These are phyloP conservation scores for Trichoderma parareesei DNA, from an alignment of 495 filamentous ascomycete species.

Conservation along the genomic window DNA sequence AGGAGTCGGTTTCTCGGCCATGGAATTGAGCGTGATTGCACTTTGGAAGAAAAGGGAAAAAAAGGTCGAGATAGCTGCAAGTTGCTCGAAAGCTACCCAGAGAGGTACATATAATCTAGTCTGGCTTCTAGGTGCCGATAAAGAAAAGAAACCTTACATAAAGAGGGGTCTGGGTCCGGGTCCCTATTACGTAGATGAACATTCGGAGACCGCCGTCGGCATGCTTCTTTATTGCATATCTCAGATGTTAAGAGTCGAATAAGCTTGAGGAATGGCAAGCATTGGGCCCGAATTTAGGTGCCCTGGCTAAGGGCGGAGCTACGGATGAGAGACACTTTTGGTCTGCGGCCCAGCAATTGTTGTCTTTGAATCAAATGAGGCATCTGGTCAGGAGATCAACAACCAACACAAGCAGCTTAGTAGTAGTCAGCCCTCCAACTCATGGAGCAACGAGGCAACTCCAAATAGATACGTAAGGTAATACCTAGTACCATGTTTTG, in stretches of 20 bases:
- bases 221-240: conserved; percentile 2
- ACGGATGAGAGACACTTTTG: not conserved
- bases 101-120: not conserved
- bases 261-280: not conserved
- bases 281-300: not conserved
- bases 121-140: not conserved
- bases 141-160: conserved; percentile 6
- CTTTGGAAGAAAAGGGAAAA: not conserved
- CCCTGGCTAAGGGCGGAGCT: not conserved
- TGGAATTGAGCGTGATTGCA: not conserved
- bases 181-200: not conserved
- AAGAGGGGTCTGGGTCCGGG: not conserved
- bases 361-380: not conserved
- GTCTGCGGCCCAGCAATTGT: not conserved
- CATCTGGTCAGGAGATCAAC: not conserved
- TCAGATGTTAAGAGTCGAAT: not conserved
- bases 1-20: not conserved
- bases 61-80: not conserved
- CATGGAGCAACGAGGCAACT: not conserved
- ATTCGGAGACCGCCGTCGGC: not conserved
- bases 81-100: not conserved
- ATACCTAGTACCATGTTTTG: no score
- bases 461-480: no score
- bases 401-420: not conserved
- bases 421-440: not conserved